Evolutionary conservation across 306 rosid genomes (phyloP).

Genomic region (Cucumis hystrix): DNA sequence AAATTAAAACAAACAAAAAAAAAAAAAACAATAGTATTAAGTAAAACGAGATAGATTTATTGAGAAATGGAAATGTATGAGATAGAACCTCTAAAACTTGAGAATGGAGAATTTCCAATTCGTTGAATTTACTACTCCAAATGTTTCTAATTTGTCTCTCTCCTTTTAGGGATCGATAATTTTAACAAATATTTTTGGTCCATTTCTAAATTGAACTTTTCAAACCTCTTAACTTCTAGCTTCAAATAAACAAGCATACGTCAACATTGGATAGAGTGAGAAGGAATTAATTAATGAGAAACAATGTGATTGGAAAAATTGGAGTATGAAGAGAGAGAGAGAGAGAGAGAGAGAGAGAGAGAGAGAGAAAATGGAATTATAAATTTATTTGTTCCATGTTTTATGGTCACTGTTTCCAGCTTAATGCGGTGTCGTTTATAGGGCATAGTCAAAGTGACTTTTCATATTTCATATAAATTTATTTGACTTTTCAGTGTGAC

Average conservation of each 20-base stretch:
- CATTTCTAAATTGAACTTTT: too few relatives aligned
- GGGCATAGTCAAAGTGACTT: neutral
- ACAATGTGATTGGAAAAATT: neutral
- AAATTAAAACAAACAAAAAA: too few relatives aligned
- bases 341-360: neutral
- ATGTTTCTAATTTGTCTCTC: neutral
- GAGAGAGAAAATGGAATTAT: too few relatives aligned
- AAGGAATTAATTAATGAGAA: neutral
- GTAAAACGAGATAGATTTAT: neutral
- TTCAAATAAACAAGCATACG: too few relatives aligned
- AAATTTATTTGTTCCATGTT: constrained; percentile 7
- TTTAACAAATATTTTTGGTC: too few relatives aligned
- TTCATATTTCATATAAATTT: too few relatives aligned
- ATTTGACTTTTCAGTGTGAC: neutral
- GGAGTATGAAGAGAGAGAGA: neutral
- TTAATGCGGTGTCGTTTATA: neutral
- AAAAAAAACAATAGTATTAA: too few relatives aligned
- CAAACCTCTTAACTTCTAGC: too few relatives aligned
- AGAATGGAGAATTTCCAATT: neutral
- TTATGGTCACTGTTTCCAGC: constrained; percentile 33
- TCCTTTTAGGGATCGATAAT: neutral
- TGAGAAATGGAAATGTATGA: neutral
- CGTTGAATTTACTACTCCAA: too few relatives aligned
- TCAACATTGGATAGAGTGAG: neutral
- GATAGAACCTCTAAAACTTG: neutral